Evolutionary conservation across 352 stramenopile species (phyloP), one percentile per base, ranked within the genome.

Genomic region (Phytophthora foliorum): DNA sequence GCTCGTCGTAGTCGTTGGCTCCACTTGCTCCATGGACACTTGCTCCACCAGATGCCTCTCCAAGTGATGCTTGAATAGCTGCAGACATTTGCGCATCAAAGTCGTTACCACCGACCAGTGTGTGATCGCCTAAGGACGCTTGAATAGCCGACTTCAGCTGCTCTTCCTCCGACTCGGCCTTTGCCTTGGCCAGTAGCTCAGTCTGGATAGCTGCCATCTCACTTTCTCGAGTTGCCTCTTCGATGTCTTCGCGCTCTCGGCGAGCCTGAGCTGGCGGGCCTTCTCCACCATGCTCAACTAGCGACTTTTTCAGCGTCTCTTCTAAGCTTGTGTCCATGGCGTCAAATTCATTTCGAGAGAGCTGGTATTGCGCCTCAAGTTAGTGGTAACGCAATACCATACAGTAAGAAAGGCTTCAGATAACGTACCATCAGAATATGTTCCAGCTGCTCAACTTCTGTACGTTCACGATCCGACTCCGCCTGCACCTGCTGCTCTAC

Each of bases 131-230:
- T 52, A 93, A 77, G 10, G 87, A 94, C n/a, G 75, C 85, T 68
- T 87, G 71, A 36, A 94, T 82, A 8, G 84, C 85, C 54, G 80
- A 73, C 49, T 84, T 84, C 67, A 95, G 74, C 14, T 86, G 80
- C 34, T 94, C 88, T 59, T 94, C 83, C 52, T 95, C 88, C 29
- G 82, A 92, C 51, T 75, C 80, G 17, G 88, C 69, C 34, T 89
- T 89, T 24, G 83, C 86, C 45, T 88, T 91, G 4, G 81, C 80
- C 29, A 94, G 46, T 11, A 95, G 55, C 22, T 93, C 79, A 25
- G 81, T 83, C 64, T 95, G 88, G 38, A 93, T 89, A 27, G 85
- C 81, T 5, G 80, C 74, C 49, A 92, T 89, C 42, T 95, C 88
- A 64, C 88, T 95, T 67, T 88, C 75, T 39, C 75, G 72, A n/a